A percentile compares a stretch with the other conserved stretches of the same genome.
Evolutionary conservation across 371 early-diverging fungal genomes (phyloP).

Genomic region (Mucor mucedo): DNA sequence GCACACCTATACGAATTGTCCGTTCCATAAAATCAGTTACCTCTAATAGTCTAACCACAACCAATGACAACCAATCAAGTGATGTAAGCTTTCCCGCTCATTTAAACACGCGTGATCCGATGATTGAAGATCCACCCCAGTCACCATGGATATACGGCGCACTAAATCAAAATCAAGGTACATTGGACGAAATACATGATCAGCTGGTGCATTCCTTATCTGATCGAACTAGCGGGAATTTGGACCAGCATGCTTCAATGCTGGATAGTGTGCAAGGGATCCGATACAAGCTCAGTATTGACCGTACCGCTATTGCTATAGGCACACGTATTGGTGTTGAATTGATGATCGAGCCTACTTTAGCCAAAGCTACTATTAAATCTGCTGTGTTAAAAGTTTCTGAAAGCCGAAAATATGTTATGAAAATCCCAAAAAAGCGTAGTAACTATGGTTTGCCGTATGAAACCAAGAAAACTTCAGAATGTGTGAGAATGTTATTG

Average conservation of each 20-base stretch:
- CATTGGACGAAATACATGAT: conserved; percentile 48
- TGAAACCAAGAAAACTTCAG: conserved; percentile 25
- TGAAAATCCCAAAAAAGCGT: conserved; percentile 37
- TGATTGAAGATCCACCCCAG: background rate
- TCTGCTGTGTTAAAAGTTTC: conserved; percentile 27
- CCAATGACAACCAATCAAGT: background rate
- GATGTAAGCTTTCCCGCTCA: no score
- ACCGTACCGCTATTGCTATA: conserved; percentile 48
- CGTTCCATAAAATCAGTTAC: conserved; percentile 28
- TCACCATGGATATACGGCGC: conserved; percentile 22
- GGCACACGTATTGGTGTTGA: conserved; percentile 48
- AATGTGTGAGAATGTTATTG: conserved; percentile 30
- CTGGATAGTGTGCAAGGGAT: conserved; percentile 26
- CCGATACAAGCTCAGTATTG: conserved; percentile 40
- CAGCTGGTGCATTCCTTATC: conserved; percentile 37
- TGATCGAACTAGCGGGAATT: conserved; percentile 35
- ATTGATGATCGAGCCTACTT: conserved; percentile 39
- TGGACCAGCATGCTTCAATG: background rate
- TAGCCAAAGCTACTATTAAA: conserved; percentile 19
- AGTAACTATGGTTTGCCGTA: background rate
- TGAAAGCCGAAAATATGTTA: conserved; percentile 34
- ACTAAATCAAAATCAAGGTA: conserved; percentile 19
- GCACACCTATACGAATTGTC: conserved; percentile 27
- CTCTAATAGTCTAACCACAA: conserved; percentile 2
- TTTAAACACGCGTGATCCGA: background rate